Evolutionary conservation across 805 yeast species (phyloP).

Genomic region (Starmerella kuoi): DNA sequence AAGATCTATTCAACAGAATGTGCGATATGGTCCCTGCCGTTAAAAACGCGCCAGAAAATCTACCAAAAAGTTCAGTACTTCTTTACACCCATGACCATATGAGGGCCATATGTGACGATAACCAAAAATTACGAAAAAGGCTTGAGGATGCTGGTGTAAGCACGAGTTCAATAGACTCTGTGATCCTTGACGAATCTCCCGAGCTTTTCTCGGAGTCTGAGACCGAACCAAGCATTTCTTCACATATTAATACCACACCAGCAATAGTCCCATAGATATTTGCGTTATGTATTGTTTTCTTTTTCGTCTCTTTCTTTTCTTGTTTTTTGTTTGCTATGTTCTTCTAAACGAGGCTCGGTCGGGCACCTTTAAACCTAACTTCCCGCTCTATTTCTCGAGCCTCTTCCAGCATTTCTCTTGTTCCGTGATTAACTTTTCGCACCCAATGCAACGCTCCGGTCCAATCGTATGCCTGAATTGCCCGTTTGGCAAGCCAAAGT

Average conservation of each 20-base stretch:
- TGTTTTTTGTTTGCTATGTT: too few relatives aligned
- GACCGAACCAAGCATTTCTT: too few relatives aligned
- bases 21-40: conserved; percentile 29
- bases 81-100: conserved; percentile 24
- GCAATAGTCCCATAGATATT: too few relatives aligned
- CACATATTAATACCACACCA: too few relatives aligned
- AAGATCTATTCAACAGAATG: conserved; percentile 30
- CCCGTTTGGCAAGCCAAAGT: conserved; percentile 71
- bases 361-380: conserved; percentile 33
- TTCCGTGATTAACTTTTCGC: conserved; percentile 47
- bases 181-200: conserved; percentile 5
- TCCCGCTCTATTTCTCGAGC: conserved; percentile 74
- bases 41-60: conserved; percentile 5
- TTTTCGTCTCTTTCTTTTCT: too few relatives aligned
- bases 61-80: conserved; percentile 26
- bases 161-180: conserved; percentile 9
- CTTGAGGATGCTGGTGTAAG: conserved; percentile 20
- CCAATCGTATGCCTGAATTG: conserved; percentile 44
- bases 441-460: conserved; percentile 64
- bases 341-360: too few relatives aligned
- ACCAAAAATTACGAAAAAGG: conserved; percentile 21
- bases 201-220: too few relatives aligned
- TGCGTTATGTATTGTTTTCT: too few relatives aligned
- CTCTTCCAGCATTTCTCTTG: conserved; percentile 47
- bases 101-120: conserved; percentile 20